Evolutionary conservation across 179 eudicot species (phyloP).

Genomic region (Monotropa hypopitys): DNA sequence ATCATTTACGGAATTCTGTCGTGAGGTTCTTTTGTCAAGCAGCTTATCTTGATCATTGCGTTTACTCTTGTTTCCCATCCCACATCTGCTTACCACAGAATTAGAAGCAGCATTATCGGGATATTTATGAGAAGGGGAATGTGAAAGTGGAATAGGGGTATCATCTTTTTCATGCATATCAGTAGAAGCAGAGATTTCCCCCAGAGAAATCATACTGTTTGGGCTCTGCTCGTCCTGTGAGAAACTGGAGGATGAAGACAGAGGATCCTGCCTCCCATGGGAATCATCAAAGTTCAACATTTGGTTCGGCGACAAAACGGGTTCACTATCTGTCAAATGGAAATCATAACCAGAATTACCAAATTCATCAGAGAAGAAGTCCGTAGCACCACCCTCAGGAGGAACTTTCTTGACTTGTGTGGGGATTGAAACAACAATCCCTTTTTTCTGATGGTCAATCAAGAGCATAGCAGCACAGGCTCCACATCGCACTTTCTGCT

Average conservation of each 20-base stretch:
- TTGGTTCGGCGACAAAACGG: slow-evolving; percentile 16
- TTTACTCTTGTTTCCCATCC: slow-evolving; percentile 16
- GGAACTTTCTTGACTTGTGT: slow-evolving; percentile 16
- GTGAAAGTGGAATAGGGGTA: slow-evolving; percentile 25
- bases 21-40: slow-evolving; percentile 15
- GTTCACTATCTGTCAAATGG: slow-evolving; percentile 27
- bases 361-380: slow-evolving; percentile 36
- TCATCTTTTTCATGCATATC: slow-evolving; percentile 17
- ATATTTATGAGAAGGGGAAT: slow-evolving; percentile 29
- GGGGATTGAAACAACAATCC: slow-evolving; percentile 19
- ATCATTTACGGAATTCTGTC: slow-evolving; percentile 30
- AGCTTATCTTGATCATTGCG: slow-evolving; percentile 20
- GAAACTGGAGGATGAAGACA: slow-evolving; percentile 18
- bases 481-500: slow-evolving; percentile 47
- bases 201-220: slow-evolving; percentile 15
- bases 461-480: slow-evolving; percentile 39
- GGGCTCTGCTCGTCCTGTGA: slow-evolving; percentile 20
- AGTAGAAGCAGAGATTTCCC: slow-evolving; percentile 15
- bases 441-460: slow-evolving; percentile 26
- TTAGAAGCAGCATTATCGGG: slow-evolving; percentile 22
- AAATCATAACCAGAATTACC: slow-evolving; percentile 28
- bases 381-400: slow-evolving; percentile 14
- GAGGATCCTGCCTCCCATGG: slow-evolving; percentile 19
- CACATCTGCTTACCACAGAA: slow-evolving; percentile 7
- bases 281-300: slow-evolving; percentile 20